These are phyloP conservation scores for Monosporozyma aquatica DNA, from an alignment of 805 yeast species.

Conservation along the genomic window DNA sequence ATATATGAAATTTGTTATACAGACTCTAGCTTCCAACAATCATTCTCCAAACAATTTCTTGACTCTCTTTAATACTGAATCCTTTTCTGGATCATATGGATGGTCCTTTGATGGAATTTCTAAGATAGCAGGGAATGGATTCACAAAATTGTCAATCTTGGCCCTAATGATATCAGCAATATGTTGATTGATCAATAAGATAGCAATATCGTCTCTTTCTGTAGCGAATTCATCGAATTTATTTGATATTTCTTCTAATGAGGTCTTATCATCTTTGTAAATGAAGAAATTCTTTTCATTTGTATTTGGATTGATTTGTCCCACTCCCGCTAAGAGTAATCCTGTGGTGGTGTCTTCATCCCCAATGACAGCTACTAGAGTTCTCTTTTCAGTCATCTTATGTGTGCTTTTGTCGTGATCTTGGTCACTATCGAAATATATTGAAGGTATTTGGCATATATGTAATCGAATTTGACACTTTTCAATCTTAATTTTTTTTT, in stretches of 20 bases:
- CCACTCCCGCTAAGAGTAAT: slow-evolving; percentile 87
- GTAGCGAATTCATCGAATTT: slow-evolving; percentile 70
- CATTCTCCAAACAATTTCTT: slow-evolving; percentile 87
- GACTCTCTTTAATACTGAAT: slow-evolving; percentile 86
- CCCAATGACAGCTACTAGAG: slow-evolving; percentile 86
- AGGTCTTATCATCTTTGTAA: slow-evolving; percentile 71
- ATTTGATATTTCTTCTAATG: slow-evolving; percentile 62
- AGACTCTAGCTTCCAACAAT: too few species aligned
- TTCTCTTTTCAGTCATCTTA: slow-evolving; percentile 44
- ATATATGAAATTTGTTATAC: too few species aligned
- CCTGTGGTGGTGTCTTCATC: slow-evolving; percentile 98
- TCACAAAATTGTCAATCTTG: slow-evolving; percentile 71
- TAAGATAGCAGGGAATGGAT: slow-evolving; percentile 91
- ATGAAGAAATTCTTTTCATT: slow-evolving; percentile 65
- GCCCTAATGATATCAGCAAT: slow-evolving; percentile 83
- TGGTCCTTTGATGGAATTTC: slow-evolving; percentile 98
- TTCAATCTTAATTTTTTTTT: too few species aligned
- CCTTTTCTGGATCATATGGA: slow-evolving; percentile 98
- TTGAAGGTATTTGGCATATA: too few species aligned
- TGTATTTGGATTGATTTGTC: slow-evolving; percentile 53
- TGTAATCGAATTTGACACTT: too few species aligned
- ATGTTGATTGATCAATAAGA: slow-evolving; percentile 86
- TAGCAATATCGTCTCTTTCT: slow-evolving; percentile 81
- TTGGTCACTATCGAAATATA: too few species aligned
- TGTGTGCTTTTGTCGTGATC: neutral